Evolutionary conservation across 2,329 filamentous ascomycete species (phyloP).

Genomic region (Pseudogymnoascus sp.): DNA sequence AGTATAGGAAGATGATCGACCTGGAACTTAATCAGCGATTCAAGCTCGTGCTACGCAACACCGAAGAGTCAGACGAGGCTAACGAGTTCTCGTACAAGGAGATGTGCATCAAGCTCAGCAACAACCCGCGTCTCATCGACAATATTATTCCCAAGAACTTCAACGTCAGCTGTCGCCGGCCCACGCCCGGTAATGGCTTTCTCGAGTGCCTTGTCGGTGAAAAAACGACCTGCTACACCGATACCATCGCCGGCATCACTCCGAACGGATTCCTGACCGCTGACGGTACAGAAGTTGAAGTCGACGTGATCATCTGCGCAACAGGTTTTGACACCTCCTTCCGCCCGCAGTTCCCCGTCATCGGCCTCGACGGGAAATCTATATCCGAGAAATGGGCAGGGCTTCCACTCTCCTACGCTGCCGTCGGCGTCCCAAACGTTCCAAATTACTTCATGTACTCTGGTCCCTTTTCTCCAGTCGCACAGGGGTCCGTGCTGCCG

Average conservation of each 20-base stretch:
- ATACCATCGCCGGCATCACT: constrained; percentile 26
- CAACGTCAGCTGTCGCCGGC: constrained; percentile 34
- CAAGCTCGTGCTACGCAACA: constrained; percentile 22
- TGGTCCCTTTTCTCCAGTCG: constrained; percentile 25
- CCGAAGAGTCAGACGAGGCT: constrained; percentile 12
- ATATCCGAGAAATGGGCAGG: constrained; percentile 18
- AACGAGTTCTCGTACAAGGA: background rate
- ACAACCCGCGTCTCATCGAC: constrained; percentile 12
- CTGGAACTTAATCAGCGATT: constrained; percentile 24
- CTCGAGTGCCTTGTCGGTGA: constrained; percentile 35
- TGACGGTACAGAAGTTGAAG: constrained; percentile 21
- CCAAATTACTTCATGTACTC: constrained; percentile 20
- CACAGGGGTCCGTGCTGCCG: constrained; percentile 24
- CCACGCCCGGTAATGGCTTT: constrained; percentile 38
- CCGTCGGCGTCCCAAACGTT: constrained; percentile 19
- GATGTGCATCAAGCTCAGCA: constrained; percentile 16
- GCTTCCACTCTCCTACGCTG: constrained; percentile 17
- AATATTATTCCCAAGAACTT: constrained; percentile 22
- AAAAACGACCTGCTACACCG: constrained; percentile 26
- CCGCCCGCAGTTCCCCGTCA: constrained; percentile 14
- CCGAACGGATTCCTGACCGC: constrained; percentile 29
- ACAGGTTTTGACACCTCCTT: constrained; percentile 20
- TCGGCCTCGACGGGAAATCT: constrained; percentile 12
- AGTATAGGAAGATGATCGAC: constrained; percentile 20
- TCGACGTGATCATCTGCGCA: constrained; percentile 28